phyloP scores from a whole-genome alignment of 495 filamentous ascomycete species.

The Cladorrhinum samala region DNA sequence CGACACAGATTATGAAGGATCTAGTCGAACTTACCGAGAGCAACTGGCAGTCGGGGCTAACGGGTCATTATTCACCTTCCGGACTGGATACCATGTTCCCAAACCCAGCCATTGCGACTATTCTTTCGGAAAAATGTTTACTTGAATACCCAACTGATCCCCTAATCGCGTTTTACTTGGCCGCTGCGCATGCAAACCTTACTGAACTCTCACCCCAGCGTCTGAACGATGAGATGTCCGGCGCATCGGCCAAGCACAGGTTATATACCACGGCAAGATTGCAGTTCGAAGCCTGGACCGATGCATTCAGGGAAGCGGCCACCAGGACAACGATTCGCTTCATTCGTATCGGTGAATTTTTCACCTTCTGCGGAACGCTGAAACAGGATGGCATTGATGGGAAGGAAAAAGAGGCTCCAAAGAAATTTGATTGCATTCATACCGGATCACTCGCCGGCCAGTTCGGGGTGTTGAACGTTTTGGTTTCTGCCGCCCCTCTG shows the following conservation, averaged over 20 bases:
- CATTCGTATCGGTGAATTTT: slow-evolving; percentile 33
- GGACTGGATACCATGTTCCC: slow-evolving; percentile 2
- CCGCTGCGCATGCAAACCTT: slow-evolving; percentile 21
- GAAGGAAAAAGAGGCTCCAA: slow-evolving; percentile 31
- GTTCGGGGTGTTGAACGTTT: slow-evolving; percentile 41
- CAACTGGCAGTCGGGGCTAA: slow-evolving; percentile 35
- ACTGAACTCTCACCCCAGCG: slow-evolving; percentile 10
- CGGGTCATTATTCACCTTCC: background rate
- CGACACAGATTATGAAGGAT: slow-evolving; percentile 7
- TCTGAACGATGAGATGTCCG: background rate
- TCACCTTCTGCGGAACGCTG: slow-evolving; percentile 43
- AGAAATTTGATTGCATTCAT: slow-evolving; percentile 52
- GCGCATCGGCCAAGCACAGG: background rate
- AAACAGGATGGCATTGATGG: slow-evolving; percentile 24
- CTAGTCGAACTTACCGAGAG: slow-evolving; percentile 20
- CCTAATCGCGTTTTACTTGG: slow-evolving; percentile 41
- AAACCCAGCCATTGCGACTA: slow-evolving; percentile 32
- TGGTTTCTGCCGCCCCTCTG: slow-evolving; percentile 43
- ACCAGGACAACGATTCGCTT: slow-evolving; percentile 36
- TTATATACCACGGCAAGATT: slow-evolving; percentile 17
- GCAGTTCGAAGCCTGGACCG: slow-evolving; percentile 31
- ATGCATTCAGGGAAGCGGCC: slow-evolving; percentile 23
- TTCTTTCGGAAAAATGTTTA: background rate
- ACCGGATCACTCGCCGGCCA: slow-evolving; percentile 50
- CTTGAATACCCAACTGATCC: slow-evolving; percentile 43